These are phyloP conservation scores for Hericium coralloides DNA, from an alignment of 768 basidiomycete genomes.

Conservation along the genomic window DNA sequence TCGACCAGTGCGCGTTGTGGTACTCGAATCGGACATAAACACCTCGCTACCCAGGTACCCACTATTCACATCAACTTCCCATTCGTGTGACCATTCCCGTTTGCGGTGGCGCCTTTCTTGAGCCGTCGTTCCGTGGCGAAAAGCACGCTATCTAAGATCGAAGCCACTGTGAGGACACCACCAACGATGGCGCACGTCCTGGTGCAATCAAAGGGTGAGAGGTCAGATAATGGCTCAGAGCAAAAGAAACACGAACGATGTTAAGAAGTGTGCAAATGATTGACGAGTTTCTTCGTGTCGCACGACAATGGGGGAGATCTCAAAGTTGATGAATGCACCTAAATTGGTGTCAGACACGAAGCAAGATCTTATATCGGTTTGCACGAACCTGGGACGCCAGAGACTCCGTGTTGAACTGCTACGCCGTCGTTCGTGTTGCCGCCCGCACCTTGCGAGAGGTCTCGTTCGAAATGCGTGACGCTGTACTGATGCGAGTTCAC, in stretches of 20 bases:
- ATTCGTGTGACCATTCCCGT: constrained; percentile 8
- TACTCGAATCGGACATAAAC: no score
- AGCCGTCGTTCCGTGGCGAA: constrained; percentile 74
- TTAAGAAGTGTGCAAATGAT: constrained; percentile 96
- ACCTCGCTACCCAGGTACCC: background rate
- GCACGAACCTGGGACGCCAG: constrained; percentile 56
- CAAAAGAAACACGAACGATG: constrained; percentile 57
- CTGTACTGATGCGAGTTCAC: constrained; percentile 93
- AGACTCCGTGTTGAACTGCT: constrained; percentile 63
- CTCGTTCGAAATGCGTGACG: constrained; percentile 92
- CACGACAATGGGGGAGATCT: constrained; percentile 94
- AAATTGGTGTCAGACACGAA: no score
- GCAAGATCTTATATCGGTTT: background rate
- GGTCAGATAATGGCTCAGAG: constrained; percentile 1
- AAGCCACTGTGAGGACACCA: constrained; percentile 92
- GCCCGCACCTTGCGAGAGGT: constrained; percentile 56
- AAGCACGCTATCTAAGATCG: constrained; percentile 76
- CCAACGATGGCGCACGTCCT: constrained; percentile 98
- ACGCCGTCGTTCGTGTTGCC: constrained; percentile 56
- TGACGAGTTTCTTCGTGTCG: constrained; percentile 87
- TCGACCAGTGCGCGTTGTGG: background rate
- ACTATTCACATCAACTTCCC: constrained; percentile 15
- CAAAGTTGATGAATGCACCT: constrained; percentile 88
- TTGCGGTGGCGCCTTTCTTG: constrained; percentile 41
- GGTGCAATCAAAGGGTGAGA: background rate